Evolutionary conservation across 2,329 filamentous ascomycete species (phyloP), one percentile per base, ranked within the genome.

Genomic region (Monascus ruber): DNA sequence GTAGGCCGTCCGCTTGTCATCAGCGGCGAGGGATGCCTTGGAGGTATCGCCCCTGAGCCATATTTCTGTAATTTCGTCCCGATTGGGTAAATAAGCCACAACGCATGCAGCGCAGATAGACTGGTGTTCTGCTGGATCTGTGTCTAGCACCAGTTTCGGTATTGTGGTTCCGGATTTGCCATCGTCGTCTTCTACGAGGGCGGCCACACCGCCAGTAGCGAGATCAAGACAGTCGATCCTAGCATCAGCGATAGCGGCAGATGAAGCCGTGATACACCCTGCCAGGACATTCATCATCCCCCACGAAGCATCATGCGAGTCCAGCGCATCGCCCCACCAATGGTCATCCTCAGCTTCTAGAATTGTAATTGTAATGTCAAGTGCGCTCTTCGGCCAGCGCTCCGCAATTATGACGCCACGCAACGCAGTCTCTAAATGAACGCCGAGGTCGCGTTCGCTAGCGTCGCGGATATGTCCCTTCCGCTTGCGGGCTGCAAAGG

Each of bases 301-400:
- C 81, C 86, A 93, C 9, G 83, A 77, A 45, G 79, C 78, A 42
- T 78, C 74, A 41, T 58, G 59, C 17, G 50, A 64, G 42, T 64
- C 69, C 6, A 61, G 55, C 17, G 65, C 64, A 56, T 77, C 73
- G 4, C 73, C 77, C 72, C 74, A 77, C 71, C 75, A 79, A 29
- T 70, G 69, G 52, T 89, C 83, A 58, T 95, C 85, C 55, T 96
- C 91, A 3, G 86, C 89, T 65, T 98, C 91, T 11, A 98, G 71
- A 36, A 98, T 79, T 0, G 87, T 95, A 36, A 98, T 79, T 11
- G 94, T 81, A 32, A 98, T 81, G 58, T 98, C 91, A n/a, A 94
- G 81, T 34, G 86, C 88, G 59, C 86, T 94, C 70, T 98, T 98
- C n/a, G 91, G 91, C 85, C 89, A 98, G 42, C 89, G 74, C 58